Evolutionary conservation across 306 rosid genomes (phyloP).

Genomic region (Corylus avellana): DNA sequence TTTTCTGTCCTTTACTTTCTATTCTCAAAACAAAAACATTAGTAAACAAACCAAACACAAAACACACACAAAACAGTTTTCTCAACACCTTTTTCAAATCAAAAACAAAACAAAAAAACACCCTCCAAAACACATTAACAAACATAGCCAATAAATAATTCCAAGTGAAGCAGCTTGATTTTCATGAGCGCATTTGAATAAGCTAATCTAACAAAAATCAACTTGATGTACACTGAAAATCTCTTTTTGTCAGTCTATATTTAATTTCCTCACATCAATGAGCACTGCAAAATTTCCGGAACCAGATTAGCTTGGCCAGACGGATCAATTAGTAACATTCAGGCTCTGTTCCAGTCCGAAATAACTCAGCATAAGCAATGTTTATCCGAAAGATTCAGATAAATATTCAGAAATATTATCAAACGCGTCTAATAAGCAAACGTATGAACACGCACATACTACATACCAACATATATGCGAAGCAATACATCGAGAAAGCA

Average conservation of each 20-base stretch:
- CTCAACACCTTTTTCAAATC: no score
- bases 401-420: not conserved
- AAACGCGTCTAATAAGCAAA: not conserved
- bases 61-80: no score
- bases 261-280: not conserved
- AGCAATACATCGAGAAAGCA: not conserved
- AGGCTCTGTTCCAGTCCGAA: not conserved
- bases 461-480: not conserved
- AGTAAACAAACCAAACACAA: no score
- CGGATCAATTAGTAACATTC: not conserved
- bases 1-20: no score
- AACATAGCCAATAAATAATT: not conserved
- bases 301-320: not conserved
- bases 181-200: slow-evolving; percentile 1
- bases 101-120: no score
- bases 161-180: not conserved
- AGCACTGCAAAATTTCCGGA: not conserved
- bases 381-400: not conserved
- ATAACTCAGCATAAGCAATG: not conserved
- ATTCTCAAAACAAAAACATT: no score
- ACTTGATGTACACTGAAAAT: not conserved
- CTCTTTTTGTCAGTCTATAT: not conserved
- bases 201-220: slow-evolving; percentile 1
- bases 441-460: not conserved
- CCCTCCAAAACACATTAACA: no score